Percentiles rank a stretch among this genome's conserved stretches.
Conservation (phyloP, 108 stramenopile genomes). For the Aurantiochytrium sp. region DNA sequence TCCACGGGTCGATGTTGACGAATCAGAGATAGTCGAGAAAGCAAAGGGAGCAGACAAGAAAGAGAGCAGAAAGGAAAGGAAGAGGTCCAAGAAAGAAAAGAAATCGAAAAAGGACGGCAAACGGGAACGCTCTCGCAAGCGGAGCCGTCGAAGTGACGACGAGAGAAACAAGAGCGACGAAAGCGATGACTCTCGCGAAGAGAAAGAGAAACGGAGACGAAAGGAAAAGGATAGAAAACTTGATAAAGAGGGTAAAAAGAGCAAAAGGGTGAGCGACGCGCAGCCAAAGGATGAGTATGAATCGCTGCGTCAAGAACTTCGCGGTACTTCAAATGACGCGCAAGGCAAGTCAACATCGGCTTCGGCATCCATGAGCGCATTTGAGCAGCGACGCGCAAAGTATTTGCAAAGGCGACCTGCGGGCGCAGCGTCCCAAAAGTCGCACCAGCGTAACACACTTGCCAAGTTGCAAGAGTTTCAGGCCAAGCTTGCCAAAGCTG, state of each 20-base stretch:
- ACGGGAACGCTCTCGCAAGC: neutral
- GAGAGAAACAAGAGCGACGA: neutral
- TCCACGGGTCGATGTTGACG: neutral
- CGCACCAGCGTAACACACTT: neutral
- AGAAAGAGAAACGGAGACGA: neutral
- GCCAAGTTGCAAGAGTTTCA: conserved; percentile 1
- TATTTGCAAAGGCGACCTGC: neutral
- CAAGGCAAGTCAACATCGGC: neutral
- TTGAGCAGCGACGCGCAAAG: neutral
- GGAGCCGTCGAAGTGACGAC: neutral
- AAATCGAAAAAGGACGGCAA: neutral
- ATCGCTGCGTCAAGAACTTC: neutral
- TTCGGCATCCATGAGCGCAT: neutral
- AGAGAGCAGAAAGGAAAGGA: neutral
- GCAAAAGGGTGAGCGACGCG: neutral
- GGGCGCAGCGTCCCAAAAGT: neutral
- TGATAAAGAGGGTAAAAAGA: neutral
- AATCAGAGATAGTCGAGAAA: neutral
- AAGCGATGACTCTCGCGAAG: neutral
- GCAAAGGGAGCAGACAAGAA: neutral
- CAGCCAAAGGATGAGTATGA: neutral
- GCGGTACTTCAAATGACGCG: no score
- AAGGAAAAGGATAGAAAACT: neutral
- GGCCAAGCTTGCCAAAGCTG: neutral
- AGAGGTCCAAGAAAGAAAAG: neutral